Conservation (phyloP, 352 stramenopile genomes). For the Globisporangium spinosum region DNA sequence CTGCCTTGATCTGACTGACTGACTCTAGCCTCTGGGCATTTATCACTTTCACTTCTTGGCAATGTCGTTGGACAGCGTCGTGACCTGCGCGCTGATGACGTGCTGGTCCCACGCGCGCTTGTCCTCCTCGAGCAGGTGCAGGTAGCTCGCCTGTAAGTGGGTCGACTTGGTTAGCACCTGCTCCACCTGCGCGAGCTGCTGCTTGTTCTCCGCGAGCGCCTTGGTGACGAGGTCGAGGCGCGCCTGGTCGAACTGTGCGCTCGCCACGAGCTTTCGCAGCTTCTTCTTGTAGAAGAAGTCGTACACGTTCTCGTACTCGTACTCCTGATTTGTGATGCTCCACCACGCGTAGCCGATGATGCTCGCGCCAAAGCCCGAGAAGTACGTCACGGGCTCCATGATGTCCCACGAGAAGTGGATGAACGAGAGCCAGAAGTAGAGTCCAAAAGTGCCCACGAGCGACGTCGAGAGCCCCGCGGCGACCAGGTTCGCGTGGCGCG, state of each 20-base stretch:
- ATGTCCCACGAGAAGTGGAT: slow-evolving; percentile 90
- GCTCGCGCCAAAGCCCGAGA: slow-evolving; percentile 77
- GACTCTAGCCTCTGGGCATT: no score
- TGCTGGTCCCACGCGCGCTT: slow-evolving; percentile 12
- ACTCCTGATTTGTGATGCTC: slow-evolving; percentile 83
- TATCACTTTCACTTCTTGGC: not conserved
- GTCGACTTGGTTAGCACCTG: slow-evolving; percentile 64
- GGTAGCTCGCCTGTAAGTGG: slow-evolving; percentile 61
- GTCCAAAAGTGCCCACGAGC: slow-evolving; percentile 69
- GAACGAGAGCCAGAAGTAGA: slow-evolving; percentile 88
- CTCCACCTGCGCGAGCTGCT: slow-evolving; percentile 47
- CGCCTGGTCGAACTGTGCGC: slow-evolving; percentile 52
- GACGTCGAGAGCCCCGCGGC: slow-evolving; percentile 50
- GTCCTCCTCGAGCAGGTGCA: slow-evolving; percentile 47
- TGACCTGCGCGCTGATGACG: slow-evolving; percentile 5
- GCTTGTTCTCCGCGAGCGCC: slow-evolving; percentile 31
- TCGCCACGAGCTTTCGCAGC: slow-evolving; percentile 48
- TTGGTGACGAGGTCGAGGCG: slow-evolving; percentile 41
- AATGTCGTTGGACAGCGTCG: not conserved
- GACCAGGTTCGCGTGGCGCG: slow-evolving; percentile 54
- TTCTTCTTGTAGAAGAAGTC: slow-evolving; percentile 78
- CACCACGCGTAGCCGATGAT: slow-evolving; percentile 82
- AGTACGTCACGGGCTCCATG: slow-evolving; percentile 90
- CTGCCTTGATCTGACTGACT: no score
- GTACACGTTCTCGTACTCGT: slow-evolving; percentile 88